These are phyloP conservation scores for Theileria parva DNA, from an alignment of 169 alveolate species.

Conservation along the genomic window DNA sequence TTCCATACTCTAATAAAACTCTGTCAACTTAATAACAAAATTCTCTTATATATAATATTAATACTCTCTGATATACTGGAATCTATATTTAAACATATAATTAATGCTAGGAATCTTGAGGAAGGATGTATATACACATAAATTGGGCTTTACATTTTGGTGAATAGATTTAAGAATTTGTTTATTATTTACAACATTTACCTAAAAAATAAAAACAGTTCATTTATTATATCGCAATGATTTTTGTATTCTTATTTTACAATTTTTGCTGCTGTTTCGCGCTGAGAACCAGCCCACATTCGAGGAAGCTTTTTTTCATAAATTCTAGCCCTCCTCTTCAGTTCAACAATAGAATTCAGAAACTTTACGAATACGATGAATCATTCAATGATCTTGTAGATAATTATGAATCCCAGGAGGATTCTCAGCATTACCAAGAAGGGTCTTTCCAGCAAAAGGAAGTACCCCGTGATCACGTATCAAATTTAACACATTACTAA, in stretches of 20 bases:
- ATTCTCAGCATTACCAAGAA: not conserved
- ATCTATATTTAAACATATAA: too few species aligned
- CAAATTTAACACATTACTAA: not conserved
- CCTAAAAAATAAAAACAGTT: not conserved
- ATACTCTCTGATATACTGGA: not conserved
- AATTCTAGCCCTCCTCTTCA: not conserved
- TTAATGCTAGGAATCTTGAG: not conserved
- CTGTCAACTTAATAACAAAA: not conserved
- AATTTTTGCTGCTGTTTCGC: not conserved
- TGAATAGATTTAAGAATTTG: not conserved
- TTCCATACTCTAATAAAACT: not conserved
- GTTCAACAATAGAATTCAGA: not conserved
- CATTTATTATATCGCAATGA: conserved; percentile 9
- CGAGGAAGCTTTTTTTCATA: not conserved
- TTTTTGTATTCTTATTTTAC: not conserved
- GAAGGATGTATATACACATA: not conserved
- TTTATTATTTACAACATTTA: not conserved
- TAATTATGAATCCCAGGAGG: not conserved
- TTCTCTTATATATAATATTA: not conserved
- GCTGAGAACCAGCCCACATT: not conserved
- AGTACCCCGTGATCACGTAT: conserved; percentile 2
- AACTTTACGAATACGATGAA: conserved; percentile 10
- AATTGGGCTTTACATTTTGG: not conserved
- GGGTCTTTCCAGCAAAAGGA: not conserved
- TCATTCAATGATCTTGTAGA: conserved; percentile 2